Conservation (phyloP, 352 stramenopile genomes). For the Paralagenidium karlingii region DNA sequence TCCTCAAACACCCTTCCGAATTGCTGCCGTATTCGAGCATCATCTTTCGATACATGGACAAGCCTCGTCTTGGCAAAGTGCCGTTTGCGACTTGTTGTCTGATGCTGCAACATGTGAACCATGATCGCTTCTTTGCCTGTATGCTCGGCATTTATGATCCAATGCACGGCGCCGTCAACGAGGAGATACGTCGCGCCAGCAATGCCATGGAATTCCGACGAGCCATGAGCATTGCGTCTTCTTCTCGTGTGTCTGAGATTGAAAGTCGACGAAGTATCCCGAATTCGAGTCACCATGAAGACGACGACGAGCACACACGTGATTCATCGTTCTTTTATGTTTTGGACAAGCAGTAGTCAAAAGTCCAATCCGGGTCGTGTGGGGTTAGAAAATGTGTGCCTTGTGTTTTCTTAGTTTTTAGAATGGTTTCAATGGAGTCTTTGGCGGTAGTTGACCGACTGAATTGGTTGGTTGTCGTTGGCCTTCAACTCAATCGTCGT, state of each 20-base stretch:
- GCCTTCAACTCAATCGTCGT: too few relatives aligned
- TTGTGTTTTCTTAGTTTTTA: too few relatives aligned
- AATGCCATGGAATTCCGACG: conserved; percentile 52
- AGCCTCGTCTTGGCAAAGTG: conserved; percentile 63
- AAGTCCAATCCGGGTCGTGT: too few relatives aligned
- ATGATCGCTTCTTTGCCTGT: conserved; percentile 81
- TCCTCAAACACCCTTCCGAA: conserved; percentile 72
- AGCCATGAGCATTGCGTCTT: conserved; percentile 66
- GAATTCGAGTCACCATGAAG: conserved; percentile 18
- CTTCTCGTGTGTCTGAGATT: conserved; percentile 38
- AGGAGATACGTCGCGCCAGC: conserved; percentile 50
- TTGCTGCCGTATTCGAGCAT: conserved; percentile 63
- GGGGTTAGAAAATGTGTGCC: too few relatives aligned
- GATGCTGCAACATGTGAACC: conserved; percentile 81
- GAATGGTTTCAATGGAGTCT: too few relatives aligned
- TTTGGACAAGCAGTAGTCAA: too few relatives aligned
- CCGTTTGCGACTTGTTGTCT: conserved; percentile 76
- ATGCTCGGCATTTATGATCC: conserved; percentile 73
- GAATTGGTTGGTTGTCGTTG: too few relatives aligned
- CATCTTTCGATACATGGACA: conserved; percentile 85
- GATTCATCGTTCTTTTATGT: conserved; percentile 78
- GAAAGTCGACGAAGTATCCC: conserved; percentile 28
- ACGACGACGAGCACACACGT: conserved; percentile 21
- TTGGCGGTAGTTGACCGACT: too few relatives aligned
- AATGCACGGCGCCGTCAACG: conserved; percentile 54